Evolutionary conservation across 495 filamentous ascomycete species (phyloP).

Genomic region (Platismatia glauca): DNA sequence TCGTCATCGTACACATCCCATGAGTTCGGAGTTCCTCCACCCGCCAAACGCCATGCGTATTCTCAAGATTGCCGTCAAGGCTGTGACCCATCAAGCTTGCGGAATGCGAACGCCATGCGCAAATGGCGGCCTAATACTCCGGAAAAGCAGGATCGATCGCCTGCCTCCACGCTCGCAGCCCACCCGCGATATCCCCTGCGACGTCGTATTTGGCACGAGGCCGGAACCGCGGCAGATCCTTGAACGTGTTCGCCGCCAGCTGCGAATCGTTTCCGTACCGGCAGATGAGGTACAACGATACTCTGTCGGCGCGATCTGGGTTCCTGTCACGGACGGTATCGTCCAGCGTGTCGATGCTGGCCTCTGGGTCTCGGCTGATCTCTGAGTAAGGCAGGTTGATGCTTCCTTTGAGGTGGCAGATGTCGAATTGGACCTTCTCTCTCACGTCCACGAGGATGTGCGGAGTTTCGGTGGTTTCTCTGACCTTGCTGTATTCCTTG

Average conservation of each 20-base stretch:
- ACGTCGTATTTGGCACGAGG: constrained; percentile 31
- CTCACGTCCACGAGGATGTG: constrained; percentile 71
- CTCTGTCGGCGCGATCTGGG: constrained; percentile 14
- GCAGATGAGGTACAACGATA: constrained; percentile 68
- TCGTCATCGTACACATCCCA: no score
- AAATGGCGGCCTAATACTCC: constrained; percentile 31
- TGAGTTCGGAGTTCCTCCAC: background rate
- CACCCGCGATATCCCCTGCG: constrained; percentile 60
- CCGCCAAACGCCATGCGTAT: background rate
- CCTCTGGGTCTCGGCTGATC: constrained; percentile 31
- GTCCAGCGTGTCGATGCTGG: background rate
- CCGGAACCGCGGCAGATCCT: constrained; percentile 52
- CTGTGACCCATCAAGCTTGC: no score
- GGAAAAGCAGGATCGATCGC: constrained; percentile 69
- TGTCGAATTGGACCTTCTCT: constrained; percentile 75
- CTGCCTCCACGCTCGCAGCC: constrained; percentile 74
- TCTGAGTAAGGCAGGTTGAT: constrained; percentile 69
- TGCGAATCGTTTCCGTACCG: constrained; percentile 87
- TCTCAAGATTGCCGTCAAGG: background rate
- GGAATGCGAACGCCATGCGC: background rate
- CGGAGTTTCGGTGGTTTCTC: constrained; percentile 14
- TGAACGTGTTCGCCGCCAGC: constrained; percentile 62
- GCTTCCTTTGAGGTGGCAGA: constrained; percentile 62
- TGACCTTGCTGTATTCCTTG: constrained; percentile 39
- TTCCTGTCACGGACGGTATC: background rate